A percentile compares a stretch with the other conserved stretches of the same genome.
These are phyloP conservation scores for Trichoderma virens DNA, from an alignment of 495 filamentous ascomycete species.

Conservation along the genomic window DNA sequence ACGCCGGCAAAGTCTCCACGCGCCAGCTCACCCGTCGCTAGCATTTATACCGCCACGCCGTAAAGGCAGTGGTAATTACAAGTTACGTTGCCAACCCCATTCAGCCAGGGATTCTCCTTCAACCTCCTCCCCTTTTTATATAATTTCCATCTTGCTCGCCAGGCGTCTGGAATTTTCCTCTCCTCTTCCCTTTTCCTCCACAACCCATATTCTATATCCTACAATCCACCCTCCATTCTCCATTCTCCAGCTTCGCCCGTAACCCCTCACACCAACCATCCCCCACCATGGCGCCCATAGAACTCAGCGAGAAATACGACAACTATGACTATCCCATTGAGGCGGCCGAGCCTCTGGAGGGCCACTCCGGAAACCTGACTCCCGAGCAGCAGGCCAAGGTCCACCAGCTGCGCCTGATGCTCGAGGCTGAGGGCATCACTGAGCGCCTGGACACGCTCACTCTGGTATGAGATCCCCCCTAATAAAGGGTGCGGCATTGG, in stretches of 20 bases:
- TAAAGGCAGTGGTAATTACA: neutral
- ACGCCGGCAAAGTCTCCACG: neutral
- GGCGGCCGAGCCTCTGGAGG: constrained; percentile 55
- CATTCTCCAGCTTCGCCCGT: neutral
- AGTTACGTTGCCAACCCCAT: constrained; percentile 4
- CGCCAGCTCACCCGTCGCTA: neutral
- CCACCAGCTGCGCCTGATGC: constrained; percentile 68
- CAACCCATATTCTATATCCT: neutral
- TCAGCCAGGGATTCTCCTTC: neutral
- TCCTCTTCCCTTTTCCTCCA: neutral
- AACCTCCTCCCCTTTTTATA: constrained; percentile 6
- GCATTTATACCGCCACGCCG: constrained; percentile 6
- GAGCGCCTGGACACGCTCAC: constrained; percentile 86
- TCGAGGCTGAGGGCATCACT: constrained; percentile 77
- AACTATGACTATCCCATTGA: constrained; percentile 88
- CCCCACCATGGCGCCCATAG: constrained; percentile 28
- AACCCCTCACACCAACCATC: neutral
- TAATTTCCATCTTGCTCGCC: neutral
- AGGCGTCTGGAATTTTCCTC: neutral
- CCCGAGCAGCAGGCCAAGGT: constrained; percentile 85
- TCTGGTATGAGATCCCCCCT: constrained; percentile 44
- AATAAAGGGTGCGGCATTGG: neutral
- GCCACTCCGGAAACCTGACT: constrained; percentile 86
- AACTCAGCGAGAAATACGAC: constrained; percentile 86
- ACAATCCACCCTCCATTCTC: neutral